A percentile compares a stretch with the other conserved stretches of the same genome.
Conservation (phyloP, 2,329 filamentous ascomycete genomes). For the Aquanectria penicillioides region DNA sequence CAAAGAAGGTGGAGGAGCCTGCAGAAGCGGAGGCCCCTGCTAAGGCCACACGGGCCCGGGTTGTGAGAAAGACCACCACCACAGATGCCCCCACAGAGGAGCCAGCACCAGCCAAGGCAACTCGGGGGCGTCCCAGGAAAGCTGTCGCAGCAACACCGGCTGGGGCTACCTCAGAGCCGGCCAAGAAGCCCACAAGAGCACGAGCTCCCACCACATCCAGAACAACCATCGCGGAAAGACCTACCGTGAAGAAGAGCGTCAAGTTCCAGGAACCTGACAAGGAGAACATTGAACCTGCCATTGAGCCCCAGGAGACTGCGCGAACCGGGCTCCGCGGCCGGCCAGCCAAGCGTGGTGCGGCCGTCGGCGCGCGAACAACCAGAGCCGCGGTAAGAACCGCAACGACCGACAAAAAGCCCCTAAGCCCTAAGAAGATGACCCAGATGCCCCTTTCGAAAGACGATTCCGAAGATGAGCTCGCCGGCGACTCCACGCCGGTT, state of each 20-base stretch:
- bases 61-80: slow-evolving; percentile 40
- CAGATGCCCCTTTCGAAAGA: slow-evolving; percentile 62
- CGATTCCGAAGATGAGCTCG: slow-evolving; percentile 69
- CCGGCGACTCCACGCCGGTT: slow-evolving; percentile 60
- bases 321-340: slow-evolving; percentile 50
- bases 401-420: slow-evolving; percentile 58
- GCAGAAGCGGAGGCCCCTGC: slow-evolving; percentile 32
- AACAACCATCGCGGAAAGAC: slow-evolving; percentile 40
- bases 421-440: slow-evolving; percentile 73
- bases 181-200: slow-evolving; percentile 46
- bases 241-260: slow-evolving; percentile 70
- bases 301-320: slow-evolving; percentile 49
- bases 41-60: slow-evolving; percentile 44
- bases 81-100: slow-evolving; percentile 37
- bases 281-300: slow-evolving; percentile 64
- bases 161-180: slow-evolving; percentile 42
- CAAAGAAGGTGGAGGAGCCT: slow-evolving; percentile 52
- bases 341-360: slow-evolving; percentile 55
- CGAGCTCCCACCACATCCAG: slow-evolving; percentile 44
- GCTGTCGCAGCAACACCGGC: slow-evolving; percentile 36
- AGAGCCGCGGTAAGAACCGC: slow-evolving; percentile 46
- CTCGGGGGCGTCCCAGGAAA: slow-evolving; percentile 59
- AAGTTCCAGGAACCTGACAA: slow-evolving; percentile 73
- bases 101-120: slow-evolving; percentile 44
- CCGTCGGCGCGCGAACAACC: slow-evolving; percentile 45